phyloP scores from a whole-genome alignment of 768 basidiomycete genomes.

The Lactifluus volemus region DNA sequence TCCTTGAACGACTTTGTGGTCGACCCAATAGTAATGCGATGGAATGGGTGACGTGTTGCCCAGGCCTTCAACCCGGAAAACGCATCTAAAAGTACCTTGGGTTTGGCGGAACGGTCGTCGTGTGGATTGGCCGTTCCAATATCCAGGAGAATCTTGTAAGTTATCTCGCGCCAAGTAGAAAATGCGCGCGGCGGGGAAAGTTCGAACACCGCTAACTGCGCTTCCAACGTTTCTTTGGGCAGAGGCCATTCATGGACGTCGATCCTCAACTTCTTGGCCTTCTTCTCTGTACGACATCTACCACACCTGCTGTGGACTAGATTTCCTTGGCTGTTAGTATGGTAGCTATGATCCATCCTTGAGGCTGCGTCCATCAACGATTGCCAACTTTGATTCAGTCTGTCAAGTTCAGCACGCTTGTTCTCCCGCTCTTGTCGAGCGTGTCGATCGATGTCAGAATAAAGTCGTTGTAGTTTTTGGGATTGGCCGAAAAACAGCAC shows the following conservation, averaged over 20 bases:
- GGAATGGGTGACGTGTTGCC: neutral
- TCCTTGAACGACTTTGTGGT: neutral
- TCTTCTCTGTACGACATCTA: neutral
- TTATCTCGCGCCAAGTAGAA: slow-evolving; percentile 3
- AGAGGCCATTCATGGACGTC: slow-evolving; percentile 4
- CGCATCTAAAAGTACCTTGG: neutral
- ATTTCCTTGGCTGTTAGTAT: neutral
- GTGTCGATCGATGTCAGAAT: neutral
- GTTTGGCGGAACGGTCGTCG: neutral
- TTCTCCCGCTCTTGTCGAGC: neutral
- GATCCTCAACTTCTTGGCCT: neutral
- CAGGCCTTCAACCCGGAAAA: neutral
- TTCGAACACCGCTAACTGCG: slow-evolving; percentile 1
- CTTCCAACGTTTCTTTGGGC: neutral
- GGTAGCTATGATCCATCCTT: neutral
- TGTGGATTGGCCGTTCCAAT: neutral
- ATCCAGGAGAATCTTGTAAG: slow-evolving; percentile 5
- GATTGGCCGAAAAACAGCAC: neutral
- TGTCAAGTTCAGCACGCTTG: neutral
- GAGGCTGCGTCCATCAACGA: neutral
- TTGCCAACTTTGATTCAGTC: neutral
- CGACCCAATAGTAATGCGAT: neutral
- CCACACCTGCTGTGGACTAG: neutral
- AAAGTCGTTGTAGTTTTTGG: neutral
- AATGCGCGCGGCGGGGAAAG: neutral